Evolutionary conservation across 106 monocot species (phyloP), one percentile per base, ranked within the genome.

Genomic region (Phalaenopsis equestris): DNA sequence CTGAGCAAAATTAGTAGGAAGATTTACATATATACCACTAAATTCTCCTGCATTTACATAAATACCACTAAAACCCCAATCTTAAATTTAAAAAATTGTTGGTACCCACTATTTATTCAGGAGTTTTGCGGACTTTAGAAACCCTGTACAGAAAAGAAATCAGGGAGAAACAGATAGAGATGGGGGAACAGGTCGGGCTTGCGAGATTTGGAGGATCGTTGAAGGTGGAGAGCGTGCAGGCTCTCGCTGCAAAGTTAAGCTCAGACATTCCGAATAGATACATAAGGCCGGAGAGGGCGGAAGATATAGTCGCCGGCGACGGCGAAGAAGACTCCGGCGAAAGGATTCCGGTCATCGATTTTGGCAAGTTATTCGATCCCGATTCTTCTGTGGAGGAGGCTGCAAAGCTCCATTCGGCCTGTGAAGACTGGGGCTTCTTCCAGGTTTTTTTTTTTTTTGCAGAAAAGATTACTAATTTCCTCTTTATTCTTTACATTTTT

Each of bases 361-460:
- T 91, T 10, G 45, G 46, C 0, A 86, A 70, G 79, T 80, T 91
- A 41, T 19, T 80, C 24, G 65, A 88, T 75, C 57, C 82, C 12
- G 72, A 76, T 0, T 83, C 24, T 39, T 87, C 85, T 7, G 4
- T 30, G 0, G 77, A 79, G 9, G 90, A 90, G 64, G 67, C 77
- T 14, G 77, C 81, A 36, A 90, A 81, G 84, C 88, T 86, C 11
- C 65, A 86, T 19, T 58, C 42, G 1, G 86, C 90, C 21, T 90
- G 87, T 43, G 73, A 85, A 30, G 58, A 81, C 4, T 90, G 87
- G 90, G 85, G 90, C 10, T 90, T 90, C 85, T 90, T 90, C 73
- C 90, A 87, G 81, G 90, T 87, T 10, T 70, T 11, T n/a, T 38
- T 39, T 38, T 39, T 36, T 30, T 36, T 47, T 45, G 9, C 48